These are phyloP conservation scores for Phytophthora niederhauseri DNA, from an alignment of 352 stramenopile genomes.

Conservation along the genomic window DNA sequence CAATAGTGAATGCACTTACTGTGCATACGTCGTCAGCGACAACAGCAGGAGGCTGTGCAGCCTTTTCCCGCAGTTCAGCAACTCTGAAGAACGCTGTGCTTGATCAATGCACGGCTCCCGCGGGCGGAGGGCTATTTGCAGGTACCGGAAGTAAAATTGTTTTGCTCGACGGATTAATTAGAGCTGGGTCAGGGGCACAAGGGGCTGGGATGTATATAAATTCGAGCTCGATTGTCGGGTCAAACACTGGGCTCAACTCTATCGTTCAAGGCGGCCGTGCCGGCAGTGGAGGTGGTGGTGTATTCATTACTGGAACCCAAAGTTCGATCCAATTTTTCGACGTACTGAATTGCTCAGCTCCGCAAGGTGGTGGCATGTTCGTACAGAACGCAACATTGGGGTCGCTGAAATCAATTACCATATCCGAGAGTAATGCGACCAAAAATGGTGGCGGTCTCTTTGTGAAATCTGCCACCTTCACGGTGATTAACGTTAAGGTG, in stretches of 20 bases:
- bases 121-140: slow-evolving; percentile 38
- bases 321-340: slow-evolving; percentile 32
- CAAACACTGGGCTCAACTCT: slow-evolving; percentile 1
- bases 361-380: slow-evolving; percentile 34
- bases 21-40: slow-evolving; percentile 25
- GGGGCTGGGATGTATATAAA: slow-evolving; percentile 44
- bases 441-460: slow-evolving; percentile 37
- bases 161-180: slow-evolving; percentile 15
- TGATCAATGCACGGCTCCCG: slow-evolving; percentile 22
- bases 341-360: slow-evolving; percentile 32
- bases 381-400: background rate
- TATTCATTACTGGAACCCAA: slow-evolving; percentile 33
- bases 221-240: slow-evolving; percentile 28
- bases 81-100: slow-evolving; percentile 10
- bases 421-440: slow-evolving; percentile 25
- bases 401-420: slow-evolving; percentile 19
- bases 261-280: slow-evolving; percentile 20
- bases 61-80: slow-evolving; percentile 29
- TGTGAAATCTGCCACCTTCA: slow-evolving; percentile 11
- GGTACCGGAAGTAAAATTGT: slow-evolving; percentile 20
- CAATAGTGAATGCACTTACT: slow-evolving; percentile 23
- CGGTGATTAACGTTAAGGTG: slow-evolving; percentile 7
- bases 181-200: slow-evolving; percentile 16
- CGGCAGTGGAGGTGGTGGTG: slow-evolving; percentile 36
- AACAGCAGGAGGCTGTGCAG: slow-evolving; percentile 31